A percentile compares a stretch with the other conserved stretches of the same genome.
phyloP scores from a whole-genome alignment of 1,139 yeast species.

The Yamadazyma aaseri region DNA sequence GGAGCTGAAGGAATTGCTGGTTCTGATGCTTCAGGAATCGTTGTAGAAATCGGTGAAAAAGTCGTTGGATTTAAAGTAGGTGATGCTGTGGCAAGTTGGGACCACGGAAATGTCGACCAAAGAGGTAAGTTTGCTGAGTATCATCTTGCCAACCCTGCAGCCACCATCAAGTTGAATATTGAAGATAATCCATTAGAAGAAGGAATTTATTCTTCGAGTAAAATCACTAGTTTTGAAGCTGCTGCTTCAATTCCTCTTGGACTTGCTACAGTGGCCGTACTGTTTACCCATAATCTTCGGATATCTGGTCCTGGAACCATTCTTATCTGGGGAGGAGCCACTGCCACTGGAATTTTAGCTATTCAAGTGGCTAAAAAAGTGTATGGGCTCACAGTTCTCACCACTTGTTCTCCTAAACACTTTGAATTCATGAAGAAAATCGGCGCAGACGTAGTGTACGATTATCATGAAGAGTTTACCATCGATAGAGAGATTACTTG shows the following conservation, averaged over 20 bases:
- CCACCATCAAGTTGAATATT: constrained; percentile 17
- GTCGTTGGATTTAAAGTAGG: constrained; percentile 24
- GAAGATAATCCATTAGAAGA: neutral
- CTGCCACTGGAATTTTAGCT: constrained; percentile 27
- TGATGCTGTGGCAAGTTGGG: constrained; percentile 22
- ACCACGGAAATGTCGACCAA: constrained; percentile 19
- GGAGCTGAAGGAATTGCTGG: constrained; percentile 21
- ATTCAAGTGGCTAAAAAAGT: constrained; percentile 25
- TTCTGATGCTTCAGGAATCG: constrained; percentile 29
- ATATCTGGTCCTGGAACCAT: constrained; percentile 24
- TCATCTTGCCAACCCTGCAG: constrained; percentile 15
- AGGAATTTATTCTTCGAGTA: neutral
- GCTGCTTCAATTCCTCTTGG: constrained; percentile 51
- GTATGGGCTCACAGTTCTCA: constrained; percentile 23
- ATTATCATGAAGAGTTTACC: constrained; percentile 22
- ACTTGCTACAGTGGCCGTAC: constrained; percentile 42
- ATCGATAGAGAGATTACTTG: constrained; percentile 16
- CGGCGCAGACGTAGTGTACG: constrained; percentile 23
- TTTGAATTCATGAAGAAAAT: constrained; percentile 15
- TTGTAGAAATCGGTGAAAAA: constrained; percentile 26
- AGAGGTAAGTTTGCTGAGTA: constrained; percentile 26
- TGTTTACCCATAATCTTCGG: constrained; percentile 18
- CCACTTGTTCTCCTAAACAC: constrained; percentile 23
- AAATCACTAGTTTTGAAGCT: constrained; percentile 53
- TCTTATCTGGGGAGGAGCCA: constrained; percentile 20